Evolutionary conservation across 345 rosid genomes (phyloP).

Genomic region (Rubroshorea leprosula): DNA sequence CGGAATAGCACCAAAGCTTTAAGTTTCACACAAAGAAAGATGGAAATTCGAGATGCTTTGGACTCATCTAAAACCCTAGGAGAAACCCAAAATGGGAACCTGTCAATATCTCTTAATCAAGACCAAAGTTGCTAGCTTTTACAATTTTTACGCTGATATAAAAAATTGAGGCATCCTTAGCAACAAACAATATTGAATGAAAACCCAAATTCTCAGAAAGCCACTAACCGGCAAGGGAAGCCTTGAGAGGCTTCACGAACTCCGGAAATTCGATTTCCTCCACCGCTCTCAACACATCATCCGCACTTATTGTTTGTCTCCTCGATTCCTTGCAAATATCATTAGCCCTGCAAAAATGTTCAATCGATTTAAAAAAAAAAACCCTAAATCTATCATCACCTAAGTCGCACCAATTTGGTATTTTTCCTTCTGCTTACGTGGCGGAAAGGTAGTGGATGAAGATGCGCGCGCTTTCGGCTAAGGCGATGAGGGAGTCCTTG

Average conservation of each 20-base stretch:
- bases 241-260: conserved; percentile 45
- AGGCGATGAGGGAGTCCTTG: conserved; percentile 60
- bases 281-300: conserved; percentile 51
- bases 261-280: conserved; percentile 64
- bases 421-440: conserved; percentile 31
- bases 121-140: neutral
- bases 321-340: conserved; percentile 66
- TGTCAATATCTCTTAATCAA: neutral
- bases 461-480: conserved; percentile 65
- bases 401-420: neutral
- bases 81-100: neutral
- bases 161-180: neutral
- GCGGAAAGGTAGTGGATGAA: conserved; percentile 76
- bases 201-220: neutral
- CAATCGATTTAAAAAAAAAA: too few relatives aligned
- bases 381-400: conserved; percentile 1
- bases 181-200: neutral
- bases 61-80: neutral
- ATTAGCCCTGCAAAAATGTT: conserved; percentile 58
- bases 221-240: conserved; percentile 49
- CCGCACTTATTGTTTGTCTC: conserved; percentile 61
- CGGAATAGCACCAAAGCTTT: neutral
- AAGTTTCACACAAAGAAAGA: neutral
- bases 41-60: neutral
- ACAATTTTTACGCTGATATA: neutral